Conservation (phyloP, 1,139 yeast species). For the Citeromyces hawaiiensis region DNA sequence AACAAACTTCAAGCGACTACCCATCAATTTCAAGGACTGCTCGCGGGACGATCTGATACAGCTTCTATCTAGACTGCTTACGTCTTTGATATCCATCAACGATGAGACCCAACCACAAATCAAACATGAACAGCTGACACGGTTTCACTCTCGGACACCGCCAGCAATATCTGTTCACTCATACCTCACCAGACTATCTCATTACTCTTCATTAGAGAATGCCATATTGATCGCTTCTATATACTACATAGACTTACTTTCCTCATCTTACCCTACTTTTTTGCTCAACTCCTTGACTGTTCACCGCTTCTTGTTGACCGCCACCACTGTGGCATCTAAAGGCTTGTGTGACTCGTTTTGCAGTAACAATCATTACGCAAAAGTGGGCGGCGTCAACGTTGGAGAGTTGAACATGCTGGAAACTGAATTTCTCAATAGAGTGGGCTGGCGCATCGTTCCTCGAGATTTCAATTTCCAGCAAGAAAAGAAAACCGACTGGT, state of each 20-base stretch:
- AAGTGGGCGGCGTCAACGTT: conserved; percentile 87
- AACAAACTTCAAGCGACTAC: conserved; percentile 12
- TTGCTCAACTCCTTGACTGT: conserved; percentile 85
- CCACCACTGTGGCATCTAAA: conserved; percentile 84
- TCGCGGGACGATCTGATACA: conserved; percentile 56
- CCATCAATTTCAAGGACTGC: conserved; percentile 51
- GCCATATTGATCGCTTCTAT: conserved; percentile 71
- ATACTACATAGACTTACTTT: conserved; percentile 76
- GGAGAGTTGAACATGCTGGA: conserved; percentile 81
- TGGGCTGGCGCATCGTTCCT: conserved; percentile 67
- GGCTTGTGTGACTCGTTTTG: conserved; percentile 91
- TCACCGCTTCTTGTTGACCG: conserved; percentile 80
- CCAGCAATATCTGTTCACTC: conserved; percentile 76
- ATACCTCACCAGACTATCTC: conserved; percentile 64
- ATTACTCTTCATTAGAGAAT: conserved; percentile 76
- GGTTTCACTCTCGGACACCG: conserved; percentile 89
- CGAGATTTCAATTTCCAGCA: conserved; percentile 20
- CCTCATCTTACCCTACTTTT: conserved; percentile 68
- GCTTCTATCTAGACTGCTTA: conserved; percentile 69
- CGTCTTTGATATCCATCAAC: conserved; percentile 55
- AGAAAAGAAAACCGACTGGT: background rate
- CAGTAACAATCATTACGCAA: conserved; percentile 87
- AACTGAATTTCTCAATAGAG: conserved; percentile 71
- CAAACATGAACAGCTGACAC: conserved; percentile 35
- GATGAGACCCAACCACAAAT: conserved; percentile 30